Base-by-base conservation (phyloP, 2,329 filamentous ascomycete genomes). In the Aspergillus eucalypticola region DNA sequence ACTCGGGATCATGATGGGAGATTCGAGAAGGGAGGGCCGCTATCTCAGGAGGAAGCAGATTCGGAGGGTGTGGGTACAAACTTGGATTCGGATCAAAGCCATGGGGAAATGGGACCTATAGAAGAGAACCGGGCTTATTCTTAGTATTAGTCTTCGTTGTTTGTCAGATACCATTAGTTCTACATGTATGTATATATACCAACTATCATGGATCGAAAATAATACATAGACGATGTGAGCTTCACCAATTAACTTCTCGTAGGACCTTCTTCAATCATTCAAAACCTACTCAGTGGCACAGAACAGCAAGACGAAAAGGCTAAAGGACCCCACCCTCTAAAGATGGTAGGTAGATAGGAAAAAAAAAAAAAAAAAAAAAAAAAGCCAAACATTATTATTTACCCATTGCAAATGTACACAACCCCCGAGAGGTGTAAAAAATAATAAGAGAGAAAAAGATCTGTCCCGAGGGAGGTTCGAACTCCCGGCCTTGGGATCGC, bases 401-500 rank as follows among this genome's bases (percentile, higher is more conserved):
- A 27, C 7, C 25, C 8, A 27, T 7, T 2, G 10, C 38, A 17
- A n/a, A 27, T 11, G 21, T 23, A 23, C 21, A 21, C 19, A 3
- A 21, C 19, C 19, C 19, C 19, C 19, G 19, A 21, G 3, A 21
- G 3, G 19, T 21, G 19, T 3, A 21, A 3, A 21, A 2, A 21
- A 21, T 0, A 21, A 17, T 7, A 48, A 56, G 49, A 48, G 27
- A 54, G 13, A 54, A 54, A 48, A 39, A 54, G 13, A 54, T 8
- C 19, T 32, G 53, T 55, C 53, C 53, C 42, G 38, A 42, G 53
- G 53, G 53, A 55, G 53, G 53, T 44, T 55, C 53, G 53, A 55
- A 55, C 53, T 55, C 53, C 53, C 53, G 53, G 53, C 53, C 53
- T 55, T 55, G 53, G 53, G 53, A 55, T 55, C 17, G 21, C 53